These are phyloP conservation scores for Arctium lappa DNA, from an alignment of 129 eudicot genomes.

Conservation along the genomic window DNA sequence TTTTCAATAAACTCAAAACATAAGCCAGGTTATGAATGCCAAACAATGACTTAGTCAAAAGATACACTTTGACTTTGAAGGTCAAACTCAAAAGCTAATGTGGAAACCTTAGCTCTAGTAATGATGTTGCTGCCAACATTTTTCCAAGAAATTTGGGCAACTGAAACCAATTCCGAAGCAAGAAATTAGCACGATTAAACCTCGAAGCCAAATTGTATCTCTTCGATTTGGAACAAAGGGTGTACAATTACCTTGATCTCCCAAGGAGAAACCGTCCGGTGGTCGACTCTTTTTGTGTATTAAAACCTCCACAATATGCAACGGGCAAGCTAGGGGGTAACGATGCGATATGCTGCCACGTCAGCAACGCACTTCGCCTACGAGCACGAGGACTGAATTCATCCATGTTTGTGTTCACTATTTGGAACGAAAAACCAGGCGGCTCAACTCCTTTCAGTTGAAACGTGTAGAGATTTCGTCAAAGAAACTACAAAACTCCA, in stretches of 20 bases:
- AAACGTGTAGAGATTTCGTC: constrained; percentile 80
- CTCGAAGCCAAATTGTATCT: background rate
- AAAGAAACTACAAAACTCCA: constrained; percentile 37
- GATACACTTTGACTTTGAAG: constrained; percentile 3
- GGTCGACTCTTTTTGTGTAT: constrained; percentile 95
- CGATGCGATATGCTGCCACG: constrained; percentile 99
- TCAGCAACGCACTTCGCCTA: constrained; percentile 91
- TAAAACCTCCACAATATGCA: constrained; percentile 94
- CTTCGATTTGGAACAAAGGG: background rate
- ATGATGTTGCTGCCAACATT: constrained; percentile 4
- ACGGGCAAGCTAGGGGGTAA: constrained; percentile 96
- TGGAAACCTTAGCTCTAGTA: background rate
- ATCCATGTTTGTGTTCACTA: constrained; percentile 94
- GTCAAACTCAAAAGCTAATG: background rate
- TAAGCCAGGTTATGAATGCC: background rate
- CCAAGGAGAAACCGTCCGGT: constrained; percentile 98
- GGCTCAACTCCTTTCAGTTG: constrained; percentile 91
- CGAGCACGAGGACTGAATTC: constrained; percentile 96
- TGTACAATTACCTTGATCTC: constrained; percentile 70
- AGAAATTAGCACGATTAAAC: background rate
- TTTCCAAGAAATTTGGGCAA: background rate
- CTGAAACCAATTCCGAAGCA: background rate
- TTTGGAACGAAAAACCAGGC: constrained; percentile 94
- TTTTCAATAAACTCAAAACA: background rate
- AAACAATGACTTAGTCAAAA: background rate